Percentiles rank a stretch among this genome's conserved stretches.
Conservation (phyloP, 371 early-diverging fungal species). For the Zopfochytrium polystomum region DNA sequence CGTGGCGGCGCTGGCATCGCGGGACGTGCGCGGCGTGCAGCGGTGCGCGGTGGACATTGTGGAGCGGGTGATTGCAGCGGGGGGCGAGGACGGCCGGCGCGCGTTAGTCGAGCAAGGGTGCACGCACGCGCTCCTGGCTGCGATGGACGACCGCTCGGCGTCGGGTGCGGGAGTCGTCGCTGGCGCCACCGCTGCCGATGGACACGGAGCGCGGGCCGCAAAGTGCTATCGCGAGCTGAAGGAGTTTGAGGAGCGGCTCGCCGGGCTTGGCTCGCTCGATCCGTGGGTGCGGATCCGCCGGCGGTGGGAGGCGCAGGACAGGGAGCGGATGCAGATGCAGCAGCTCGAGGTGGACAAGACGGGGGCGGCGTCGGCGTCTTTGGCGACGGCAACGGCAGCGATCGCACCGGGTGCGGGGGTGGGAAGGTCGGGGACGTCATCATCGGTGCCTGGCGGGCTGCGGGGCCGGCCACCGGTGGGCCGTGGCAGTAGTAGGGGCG, state of each 20-base stretch:
- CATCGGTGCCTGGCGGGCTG: too few species aligned
- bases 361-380: not conserved
- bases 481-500: too few species aligned
- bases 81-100: not conserved
- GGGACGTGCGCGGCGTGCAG: slow-evolving; percentile 13
- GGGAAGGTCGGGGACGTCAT: not conserved
- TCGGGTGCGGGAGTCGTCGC: too few species aligned
- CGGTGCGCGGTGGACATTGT: slow-evolving; percentile 31
- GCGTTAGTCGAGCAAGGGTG: slow-evolving; percentile 22
- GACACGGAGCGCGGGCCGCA: slow-evolving; percentile 13
- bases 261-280: slow-evolving; percentile 6
- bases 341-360: not conserved
- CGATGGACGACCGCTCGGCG: slow-evolving; percentile 21
- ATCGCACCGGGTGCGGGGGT: too few species aligned
- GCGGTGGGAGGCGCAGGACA: slow-evolving; percentile 25
- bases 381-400: too few species aligned
- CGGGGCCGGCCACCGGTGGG: not conserved
- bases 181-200: not conserved
- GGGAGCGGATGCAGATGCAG: not conserved
- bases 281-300: slow-evolving; percentile 19
- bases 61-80: slow-evolving; percentile 2
- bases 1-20: slow-evolving; percentile 20
- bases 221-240: slow-evolving; percentile 18
- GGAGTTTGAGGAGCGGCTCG: not conserved
- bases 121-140: slow-evolving; percentile 25